phyloP scores from a whole-genome alignment of 805 yeast species.

The Yamadazyma laniorum region DNA sequence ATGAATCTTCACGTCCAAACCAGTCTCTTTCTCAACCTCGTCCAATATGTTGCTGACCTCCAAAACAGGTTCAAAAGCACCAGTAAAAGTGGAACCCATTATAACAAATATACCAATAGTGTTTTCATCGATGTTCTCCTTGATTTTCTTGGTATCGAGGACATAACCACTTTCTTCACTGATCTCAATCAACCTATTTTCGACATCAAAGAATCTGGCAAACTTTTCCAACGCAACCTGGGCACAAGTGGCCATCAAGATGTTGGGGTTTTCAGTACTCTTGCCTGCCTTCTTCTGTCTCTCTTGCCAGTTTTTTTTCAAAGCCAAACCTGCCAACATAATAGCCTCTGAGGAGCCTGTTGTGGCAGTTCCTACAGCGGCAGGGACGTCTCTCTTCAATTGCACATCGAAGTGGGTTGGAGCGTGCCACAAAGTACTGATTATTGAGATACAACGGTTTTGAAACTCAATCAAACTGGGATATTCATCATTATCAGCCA shows the following conservation, averaged over 20 bases:
- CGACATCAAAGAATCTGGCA: slow-evolving; percentile 92
- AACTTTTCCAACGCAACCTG: slow-evolving; percentile 94
- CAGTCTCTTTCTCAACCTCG: slow-evolving; percentile 64
- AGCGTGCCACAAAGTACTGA: slow-evolving; percentile 81
- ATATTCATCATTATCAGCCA: slow-evolving; percentile 92
- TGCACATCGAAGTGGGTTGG: slow-evolving; percentile 32
- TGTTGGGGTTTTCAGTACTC: slow-evolving; percentile 67
- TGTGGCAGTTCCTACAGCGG: slow-evolving; percentile 80
- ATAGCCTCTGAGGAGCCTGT: slow-evolving; percentile 95
- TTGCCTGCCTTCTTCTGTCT: slow-evolving; percentile 59
- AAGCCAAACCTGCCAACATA: slow-evolving; percentile 88
- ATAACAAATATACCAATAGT: slow-evolving; percentile 90
- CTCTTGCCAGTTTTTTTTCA: slow-evolving; percentile 88
- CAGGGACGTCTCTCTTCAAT: slow-evolving; percentile 28
- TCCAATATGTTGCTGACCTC: slow-evolving; percentile 63
- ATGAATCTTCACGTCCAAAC: slow-evolving; percentile 74
- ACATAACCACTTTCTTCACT: slow-evolving; percentile 57
- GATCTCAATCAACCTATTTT: slow-evolving; percentile 72
- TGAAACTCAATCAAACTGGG: slow-evolving; percentile 81
- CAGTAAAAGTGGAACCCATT: slow-evolving; percentile 90
- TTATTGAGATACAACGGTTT: slow-evolving; percentile 75
- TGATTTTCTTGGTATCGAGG: slow-evolving; percentile 59
- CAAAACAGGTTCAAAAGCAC: slow-evolving; percentile 80
- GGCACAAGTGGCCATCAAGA: slow-evolving; percentile 88
- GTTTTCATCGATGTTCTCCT: slow-evolving; percentile 76